A percentile compares a stretch with the other conserved stretches of the same genome.
Conservation (phyloP, 768 basidiomycete genomes). For the Mycena albidolilacea region DNA sequence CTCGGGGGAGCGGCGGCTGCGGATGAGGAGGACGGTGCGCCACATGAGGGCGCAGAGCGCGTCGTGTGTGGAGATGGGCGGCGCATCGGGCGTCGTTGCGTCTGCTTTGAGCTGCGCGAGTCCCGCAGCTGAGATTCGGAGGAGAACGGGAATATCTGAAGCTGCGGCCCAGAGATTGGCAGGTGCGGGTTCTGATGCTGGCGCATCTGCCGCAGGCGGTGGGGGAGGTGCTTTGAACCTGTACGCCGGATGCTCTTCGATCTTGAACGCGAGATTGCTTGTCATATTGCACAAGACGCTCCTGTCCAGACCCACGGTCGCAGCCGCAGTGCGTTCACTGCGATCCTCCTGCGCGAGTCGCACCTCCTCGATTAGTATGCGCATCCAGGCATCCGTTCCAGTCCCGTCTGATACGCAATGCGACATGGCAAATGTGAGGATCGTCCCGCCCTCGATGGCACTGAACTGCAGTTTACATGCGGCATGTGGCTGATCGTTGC, state of each 20-base stretch:
- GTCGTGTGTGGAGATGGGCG: conserved; percentile 19
- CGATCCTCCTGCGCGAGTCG: conserved; percentile 2
- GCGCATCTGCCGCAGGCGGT: background rate
- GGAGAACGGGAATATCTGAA: conserved; percentile 2
- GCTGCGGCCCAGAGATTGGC: background rate
- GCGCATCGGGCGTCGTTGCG: conserved; percentile 7
- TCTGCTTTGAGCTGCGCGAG: conserved; percentile 19
- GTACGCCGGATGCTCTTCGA: conserved; percentile 15
- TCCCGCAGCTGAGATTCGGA: conserved; percentile 6
- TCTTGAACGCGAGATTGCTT: background rate
- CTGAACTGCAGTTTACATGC: conserved; percentile 30
- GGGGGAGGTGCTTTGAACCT: background rate
- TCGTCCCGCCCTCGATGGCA: conserved; percentile 26
- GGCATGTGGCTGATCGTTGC: conserved; percentile 7
- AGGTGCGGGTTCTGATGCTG: background rate
- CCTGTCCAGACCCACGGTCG: conserved; percentile 3
- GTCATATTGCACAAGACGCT: conserved; percentile 16
- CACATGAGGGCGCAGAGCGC: conserved; percentile 22
- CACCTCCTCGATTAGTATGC: conserved; percentile 12
- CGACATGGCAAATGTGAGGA: conserved; percentile 28
- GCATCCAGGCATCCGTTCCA: conserved; percentile 14
- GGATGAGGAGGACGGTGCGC: conserved; percentile 5
- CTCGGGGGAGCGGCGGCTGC: background rate
- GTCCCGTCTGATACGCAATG: conserved; percentile 18
- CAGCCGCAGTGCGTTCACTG: background rate